Evolutionary conservation across 768 basidiomycete species (phyloP), one percentile per base, ranked within the genome.

Genomic region (Tricholomella constricta): DNA sequence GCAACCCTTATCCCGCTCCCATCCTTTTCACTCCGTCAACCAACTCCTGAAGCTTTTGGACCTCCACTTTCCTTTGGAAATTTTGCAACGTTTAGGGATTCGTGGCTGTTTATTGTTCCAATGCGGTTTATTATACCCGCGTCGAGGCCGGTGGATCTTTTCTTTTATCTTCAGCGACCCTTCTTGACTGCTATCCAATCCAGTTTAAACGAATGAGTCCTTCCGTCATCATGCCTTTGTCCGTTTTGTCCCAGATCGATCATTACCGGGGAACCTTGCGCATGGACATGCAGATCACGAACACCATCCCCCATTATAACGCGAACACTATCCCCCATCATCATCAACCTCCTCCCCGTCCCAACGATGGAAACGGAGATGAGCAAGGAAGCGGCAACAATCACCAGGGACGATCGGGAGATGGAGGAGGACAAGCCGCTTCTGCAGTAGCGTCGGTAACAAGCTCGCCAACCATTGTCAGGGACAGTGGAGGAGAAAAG

Each of bases 141-240:
- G 23, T 8, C 8, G 5, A 3, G 19, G 15, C 17, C 19, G 40
- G 40, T 41, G 40, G 50, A 52, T 54, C 35, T 15, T 50, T 46
- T 36, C 6, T 46, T 45, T 34, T 25, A 53, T 54, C 32, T 42
- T 45, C 45, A 10, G 26, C 48, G 32, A 25, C 48, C 19, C 45
- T 57, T 20, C 45, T 46, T 57, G 6, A 49, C 12, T 27, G 36
- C 14, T 17, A 45, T 54, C 41, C 4, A 49, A 49, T 45, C 40
- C 37, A 57, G 56, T 57, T 57, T 45, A 53, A 45, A 34, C 42
- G 43, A 46, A 54, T 54, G 48, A 34, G 14, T 15, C 56, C 56
- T 48, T 27, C 51, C 45, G 38, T 57, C 35, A 52, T 48, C 14
- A 54, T 48, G 35, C 31, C 52, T 35, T 14, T 15, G 12, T 0